Conservation (phyloP, 164 flowering plant species). For the Euptelea pleiosperma region DNA sequence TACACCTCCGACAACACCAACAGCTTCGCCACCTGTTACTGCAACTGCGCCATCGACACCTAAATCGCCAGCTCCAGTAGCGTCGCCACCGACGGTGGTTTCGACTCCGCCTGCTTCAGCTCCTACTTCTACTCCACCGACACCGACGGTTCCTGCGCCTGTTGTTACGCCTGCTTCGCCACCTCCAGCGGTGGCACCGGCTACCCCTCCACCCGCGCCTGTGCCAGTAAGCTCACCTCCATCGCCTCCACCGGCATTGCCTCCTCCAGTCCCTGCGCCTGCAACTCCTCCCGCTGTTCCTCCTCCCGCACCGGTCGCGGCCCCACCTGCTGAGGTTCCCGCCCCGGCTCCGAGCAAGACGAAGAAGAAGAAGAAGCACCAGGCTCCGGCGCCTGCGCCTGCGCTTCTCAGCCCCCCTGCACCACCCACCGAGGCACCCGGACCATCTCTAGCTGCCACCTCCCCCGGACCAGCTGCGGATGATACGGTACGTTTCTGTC, state of each 20-base stretch:
- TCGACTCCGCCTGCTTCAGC: constrained; percentile 21
- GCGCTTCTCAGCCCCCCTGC: constrained; percentile 31
- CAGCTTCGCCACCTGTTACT: constrained; percentile 20
- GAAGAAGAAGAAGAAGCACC: constrained; percentile 22
- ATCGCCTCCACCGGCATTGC: constrained; percentile 22
- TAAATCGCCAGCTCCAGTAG: constrained; percentile 13
- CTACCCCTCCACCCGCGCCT: constrained; percentile 21
- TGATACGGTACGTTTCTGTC: constrained; percentile 33
- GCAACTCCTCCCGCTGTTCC: constrained; percentile 15
- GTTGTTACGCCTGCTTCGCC: constrained; percentile 27
- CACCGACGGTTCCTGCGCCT: constrained; percentile 18
- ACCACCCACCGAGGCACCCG: constrained; percentile 35
- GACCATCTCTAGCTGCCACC: constrained; percentile 15
- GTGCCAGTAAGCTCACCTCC: constrained; percentile 26
- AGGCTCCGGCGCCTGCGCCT: constrained; percentile 30
- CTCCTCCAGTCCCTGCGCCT: constrained; percentile 19
- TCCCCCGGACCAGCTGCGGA: constrained; percentile 27
- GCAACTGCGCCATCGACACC: constrained; percentile 8
- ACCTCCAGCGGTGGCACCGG: constrained; percentile 13
- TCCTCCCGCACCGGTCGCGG: constrained; percentile 17
- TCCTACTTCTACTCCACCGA: constrained; percentile 25
- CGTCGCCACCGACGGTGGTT: constrained; percentile 15
- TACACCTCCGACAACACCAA: constrained; percentile 23
- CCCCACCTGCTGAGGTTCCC: constrained; percentile 33
- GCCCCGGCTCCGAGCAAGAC: constrained; percentile 39